Conservation (phyloP, 805 yeast species). For the Pichia deserticola region DNA sequence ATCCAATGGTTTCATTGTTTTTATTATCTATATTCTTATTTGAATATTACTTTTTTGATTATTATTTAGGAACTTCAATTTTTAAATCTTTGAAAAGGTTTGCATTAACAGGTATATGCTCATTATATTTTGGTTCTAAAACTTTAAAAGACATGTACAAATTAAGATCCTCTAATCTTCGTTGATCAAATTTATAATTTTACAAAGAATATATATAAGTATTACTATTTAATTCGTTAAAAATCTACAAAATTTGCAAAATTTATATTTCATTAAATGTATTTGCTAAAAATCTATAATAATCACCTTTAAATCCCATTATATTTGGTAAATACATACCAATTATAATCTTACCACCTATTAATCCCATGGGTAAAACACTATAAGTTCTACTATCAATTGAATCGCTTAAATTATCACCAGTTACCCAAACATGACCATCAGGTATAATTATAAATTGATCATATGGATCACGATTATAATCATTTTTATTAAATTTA, state of each 20-base stretch:
- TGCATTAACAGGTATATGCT: constrained; percentile 43
- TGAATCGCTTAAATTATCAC: constrained; percentile 84
- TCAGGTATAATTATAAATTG: constrained; percentile 73
- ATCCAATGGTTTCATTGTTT: constrained; percentile 26
- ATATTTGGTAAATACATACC: constrained; percentile 44
- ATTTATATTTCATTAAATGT: constrained; percentile 26
- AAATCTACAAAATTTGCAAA: neutral
- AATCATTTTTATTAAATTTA: constrained; percentile 8
- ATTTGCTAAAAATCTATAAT: constrained; percentile 50
- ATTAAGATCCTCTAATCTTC: constrained; percentile 23
- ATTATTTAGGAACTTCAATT: constrained; percentile 53
- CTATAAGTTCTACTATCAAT: constrained; percentile 86
- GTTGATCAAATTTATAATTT: constrained; percentile 2
- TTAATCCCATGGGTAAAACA: constrained; percentile 81
- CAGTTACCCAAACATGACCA: constrained; percentile 97
- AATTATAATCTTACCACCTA: constrained; percentile 80
- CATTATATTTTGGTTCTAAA: constrained; percentile 57
- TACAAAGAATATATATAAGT: neutral
- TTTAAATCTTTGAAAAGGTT: constrained; percentile 48
- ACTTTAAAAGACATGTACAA: constrained; percentile 39
- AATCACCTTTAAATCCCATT: constrained; percentile 34
- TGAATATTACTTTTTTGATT: constrained; percentile 48
- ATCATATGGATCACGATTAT: constrained; percentile 24
- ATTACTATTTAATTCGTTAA: neutral
- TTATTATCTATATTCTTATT: constrained; percentile 39